phyloP scores from a whole-genome alignment of 106 monocot genomes.

The Acorus gramineus region DNA sequence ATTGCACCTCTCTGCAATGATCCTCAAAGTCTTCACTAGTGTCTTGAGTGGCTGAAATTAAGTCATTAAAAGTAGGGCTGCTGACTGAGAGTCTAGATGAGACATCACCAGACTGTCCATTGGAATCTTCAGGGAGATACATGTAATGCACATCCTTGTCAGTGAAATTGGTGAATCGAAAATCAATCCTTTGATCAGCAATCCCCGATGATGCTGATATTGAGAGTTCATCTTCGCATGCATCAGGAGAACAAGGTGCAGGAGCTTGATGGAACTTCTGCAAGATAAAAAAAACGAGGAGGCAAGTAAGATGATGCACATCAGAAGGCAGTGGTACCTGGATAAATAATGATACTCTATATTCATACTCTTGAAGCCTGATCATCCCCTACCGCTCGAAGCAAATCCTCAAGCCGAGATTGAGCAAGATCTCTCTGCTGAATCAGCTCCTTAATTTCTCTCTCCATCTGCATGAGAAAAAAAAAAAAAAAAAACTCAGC shows the following conservation, averaged over 20 bases:
- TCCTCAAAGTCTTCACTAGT: slow-evolving; percentile 49
- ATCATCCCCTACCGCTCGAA: slow-evolving; percentile 31
- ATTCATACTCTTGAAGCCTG: slow-evolving; percentile 42
- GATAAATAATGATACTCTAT: not conserved
- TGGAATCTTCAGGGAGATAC: slow-evolving; percentile 14
- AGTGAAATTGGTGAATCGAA: slow-evolving; percentile 7
- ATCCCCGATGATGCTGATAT: slow-evolving; percentile 27
- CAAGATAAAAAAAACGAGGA: not conserved
- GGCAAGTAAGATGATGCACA: slow-evolving; percentile 1
- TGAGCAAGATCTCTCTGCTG: slow-evolving; percentile 66
- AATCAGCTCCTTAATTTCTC: slow-evolving; percentile 72
- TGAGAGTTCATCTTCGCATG: slow-evolving; percentile 35
- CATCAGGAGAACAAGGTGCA: slow-evolving; percentile 16
- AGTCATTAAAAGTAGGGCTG: slow-evolving; percentile 16
- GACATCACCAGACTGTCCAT: not conserved
- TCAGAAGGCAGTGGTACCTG: not conserved
- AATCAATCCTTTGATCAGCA: slow-evolving; percentile 18
- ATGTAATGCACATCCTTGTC: slow-evolving; percentile 4
- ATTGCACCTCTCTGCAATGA: slow-evolving; percentile 74
- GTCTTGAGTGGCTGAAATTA: slow-evolving; percentile 7
- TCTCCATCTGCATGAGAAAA: slow-evolving; percentile 61
- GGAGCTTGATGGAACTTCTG: slow-evolving; percentile 14
- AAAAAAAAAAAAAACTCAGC: not conserved
- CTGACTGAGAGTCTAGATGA: slow-evolving; percentile 12
- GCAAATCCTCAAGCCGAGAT: slow-evolving; percentile 56